Conservation (phyloP, 441 rosid species). For the Kokia cookei region DNA sequence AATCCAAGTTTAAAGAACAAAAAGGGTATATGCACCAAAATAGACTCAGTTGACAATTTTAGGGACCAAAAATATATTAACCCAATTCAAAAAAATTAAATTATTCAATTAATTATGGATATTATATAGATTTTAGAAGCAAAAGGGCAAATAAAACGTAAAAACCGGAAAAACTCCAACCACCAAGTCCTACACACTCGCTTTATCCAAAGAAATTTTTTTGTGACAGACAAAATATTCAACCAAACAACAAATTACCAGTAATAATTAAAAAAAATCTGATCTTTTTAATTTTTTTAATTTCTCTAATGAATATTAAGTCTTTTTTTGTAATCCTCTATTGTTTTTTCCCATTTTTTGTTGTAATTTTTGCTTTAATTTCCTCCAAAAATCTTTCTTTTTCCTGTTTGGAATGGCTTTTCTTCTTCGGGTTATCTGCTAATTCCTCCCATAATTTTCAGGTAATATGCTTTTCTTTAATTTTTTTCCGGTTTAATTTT, state of each 20-base stretch:
- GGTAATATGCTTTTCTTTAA: slow-evolving; percentile 1
- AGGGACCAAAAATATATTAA: no score
- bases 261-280: neutral
- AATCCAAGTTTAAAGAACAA: no score
- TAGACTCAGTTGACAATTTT: no score
- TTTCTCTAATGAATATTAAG: neutral
- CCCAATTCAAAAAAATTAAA: no score
- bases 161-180: neutral
- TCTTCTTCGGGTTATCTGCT: slow-evolving; percentile 17
- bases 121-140: neutral
- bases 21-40: no score
- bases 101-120: no score
- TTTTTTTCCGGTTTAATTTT: neutral
- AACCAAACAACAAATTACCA: neutral
- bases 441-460: slow-evolving; percentile 3
- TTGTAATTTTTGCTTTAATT: neutral
- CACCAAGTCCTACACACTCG: slow-evolving; percentile 16
- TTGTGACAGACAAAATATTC: neutral
- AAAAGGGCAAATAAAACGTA: neutral
- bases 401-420: slow-evolving; percentile 15
- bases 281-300: neutral
- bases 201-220: slow-evolving; percentile 13
- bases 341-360: neutral
- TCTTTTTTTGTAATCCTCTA: neutral
- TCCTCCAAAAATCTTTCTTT: neutral